Conservation (phyloP, 116 monocot species). For the Cymodocea nodosa region DNA sequence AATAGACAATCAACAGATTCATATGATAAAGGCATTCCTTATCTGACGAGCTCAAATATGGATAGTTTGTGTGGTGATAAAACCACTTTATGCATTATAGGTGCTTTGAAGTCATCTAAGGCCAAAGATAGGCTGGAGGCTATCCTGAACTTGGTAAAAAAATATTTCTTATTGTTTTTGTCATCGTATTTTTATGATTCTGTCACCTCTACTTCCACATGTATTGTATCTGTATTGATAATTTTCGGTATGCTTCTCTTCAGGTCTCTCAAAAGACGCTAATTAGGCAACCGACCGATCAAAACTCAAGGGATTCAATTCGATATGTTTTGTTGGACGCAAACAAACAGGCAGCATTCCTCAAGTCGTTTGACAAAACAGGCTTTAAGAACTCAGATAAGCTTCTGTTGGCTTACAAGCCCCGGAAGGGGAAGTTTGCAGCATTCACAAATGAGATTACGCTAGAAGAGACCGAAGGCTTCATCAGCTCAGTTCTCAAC, state of each 20-base stretch:
- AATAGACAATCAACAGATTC: conserved; percentile 23
- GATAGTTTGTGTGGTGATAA: conserved; percentile 53
- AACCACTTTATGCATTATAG: conserved; percentile 53
- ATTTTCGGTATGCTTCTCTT: background rate
- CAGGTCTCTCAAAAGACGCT: conserved; percentile 84
- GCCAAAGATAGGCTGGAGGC: conserved; percentile 44
- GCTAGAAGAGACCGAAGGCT: conserved; percentile 56
- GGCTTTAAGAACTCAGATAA: conserved; percentile 38
- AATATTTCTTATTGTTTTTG: conserved; percentile 3
- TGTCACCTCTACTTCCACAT: background rate
- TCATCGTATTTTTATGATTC: background rate
- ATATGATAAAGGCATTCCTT: conserved; percentile 18
- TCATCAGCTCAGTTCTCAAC: conserved; percentile 62
- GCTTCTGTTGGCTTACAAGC: conserved; percentile 77
- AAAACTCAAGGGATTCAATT: conserved; percentile 20
- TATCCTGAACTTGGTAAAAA: conserved; percentile 41
- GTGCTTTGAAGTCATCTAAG: conserved; percentile 49
- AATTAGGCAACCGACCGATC: conserved; percentile 29
- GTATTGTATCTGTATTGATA: background rate
- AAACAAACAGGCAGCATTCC: conserved; percentile 40
- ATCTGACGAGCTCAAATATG: conserved; percentile 48
- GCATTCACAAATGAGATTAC: conserved; percentile 28
- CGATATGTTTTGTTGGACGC: conserved; percentile 64
- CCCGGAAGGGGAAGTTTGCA: conserved; percentile 49
- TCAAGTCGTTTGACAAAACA: conserved; percentile 53